Conservation (phyloP, 305 asterid species). For the Petunia hybrid region DNA sequence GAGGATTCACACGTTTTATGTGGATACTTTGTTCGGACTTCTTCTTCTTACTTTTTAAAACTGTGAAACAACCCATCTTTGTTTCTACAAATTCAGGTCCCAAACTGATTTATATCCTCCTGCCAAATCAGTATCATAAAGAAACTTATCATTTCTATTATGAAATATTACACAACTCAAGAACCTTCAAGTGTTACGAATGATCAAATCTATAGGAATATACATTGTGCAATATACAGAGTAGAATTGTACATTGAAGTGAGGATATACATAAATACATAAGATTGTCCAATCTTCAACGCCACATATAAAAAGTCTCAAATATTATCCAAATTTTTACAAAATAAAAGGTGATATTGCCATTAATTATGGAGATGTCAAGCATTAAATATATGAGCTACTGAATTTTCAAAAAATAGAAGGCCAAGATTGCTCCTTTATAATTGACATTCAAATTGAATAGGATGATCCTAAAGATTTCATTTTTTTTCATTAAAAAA, state of each 20-base stretch:
- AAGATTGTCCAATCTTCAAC: not conserved
- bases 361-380: not conserved
- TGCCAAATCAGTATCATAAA: conserved; percentile 34
- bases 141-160: not conserved
- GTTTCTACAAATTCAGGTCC: conserved; percentile 21
- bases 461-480: conserved; percentile 1
- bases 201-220: not conserved
- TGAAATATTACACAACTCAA: conserved; percentile 14
- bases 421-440: conserved; percentile 4
- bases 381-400: not conserved
- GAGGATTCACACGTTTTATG: conserved; percentile 64
- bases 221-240: not conserved
- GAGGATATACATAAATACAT: not conserved
- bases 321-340: conserved; percentile 16
- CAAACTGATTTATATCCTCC: conserved; percentile 41
- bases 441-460: conserved; percentile 17
- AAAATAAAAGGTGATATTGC: not conserved
- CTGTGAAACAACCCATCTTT: conserved; percentile 92
- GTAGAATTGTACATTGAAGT: not conserved
- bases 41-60: conserved; percentile 78
- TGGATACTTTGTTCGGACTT: conserved; percentile 59
- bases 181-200: not conserved
- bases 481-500: not conserved
- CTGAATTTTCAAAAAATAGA: conserved; percentile 11
- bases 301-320: not conserved